A percentile compares a stretch with the other conserved stretches of the same genome.
Evolutionary conservation across 495 filamentous ascomycete species (phyloP).

Genomic region (Podospora comata): DNA sequence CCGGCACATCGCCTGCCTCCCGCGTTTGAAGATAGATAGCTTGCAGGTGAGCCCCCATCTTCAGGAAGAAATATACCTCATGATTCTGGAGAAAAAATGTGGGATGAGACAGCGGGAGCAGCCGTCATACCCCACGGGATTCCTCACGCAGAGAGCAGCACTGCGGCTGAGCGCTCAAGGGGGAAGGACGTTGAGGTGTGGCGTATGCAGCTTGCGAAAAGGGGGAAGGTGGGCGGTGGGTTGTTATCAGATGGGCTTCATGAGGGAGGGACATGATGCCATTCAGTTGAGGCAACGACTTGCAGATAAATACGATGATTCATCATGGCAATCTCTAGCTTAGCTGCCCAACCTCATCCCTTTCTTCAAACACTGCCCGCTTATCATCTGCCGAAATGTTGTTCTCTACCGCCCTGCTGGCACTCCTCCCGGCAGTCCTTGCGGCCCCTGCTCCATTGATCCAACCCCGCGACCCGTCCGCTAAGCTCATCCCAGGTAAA

Average conservation of each 20-base stretch:
- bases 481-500: slow-evolving; percentile 1
- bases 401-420: neutral
- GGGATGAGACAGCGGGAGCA: neutral
- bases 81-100: neutral
- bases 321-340: neutral
- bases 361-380: neutral
- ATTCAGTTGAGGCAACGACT: neutral
- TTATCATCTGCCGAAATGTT: neutral
- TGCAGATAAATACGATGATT: neutral
- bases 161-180: neutral
- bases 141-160: neutral
- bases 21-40: neutral
- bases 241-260: neutral
- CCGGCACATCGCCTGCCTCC: neutral
- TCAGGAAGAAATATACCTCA: neutral
- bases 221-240: no score
- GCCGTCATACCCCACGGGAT: neutral
- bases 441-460: slow-evolving; percentile 10
- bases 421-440: slow-evolving; percentile 5
- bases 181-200: neutral
- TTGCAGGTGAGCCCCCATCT: neutral
- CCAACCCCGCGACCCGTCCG: neutral
- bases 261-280: neutral
- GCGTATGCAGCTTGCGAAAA: neutral
- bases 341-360: neutral